Percentiles rank a stretch among this genome's conserved stretches.
Evolutionary conservation across 164 flowering plant genomes (phyloP).

Genomic region (Euptelea pleiosperma): DNA sequence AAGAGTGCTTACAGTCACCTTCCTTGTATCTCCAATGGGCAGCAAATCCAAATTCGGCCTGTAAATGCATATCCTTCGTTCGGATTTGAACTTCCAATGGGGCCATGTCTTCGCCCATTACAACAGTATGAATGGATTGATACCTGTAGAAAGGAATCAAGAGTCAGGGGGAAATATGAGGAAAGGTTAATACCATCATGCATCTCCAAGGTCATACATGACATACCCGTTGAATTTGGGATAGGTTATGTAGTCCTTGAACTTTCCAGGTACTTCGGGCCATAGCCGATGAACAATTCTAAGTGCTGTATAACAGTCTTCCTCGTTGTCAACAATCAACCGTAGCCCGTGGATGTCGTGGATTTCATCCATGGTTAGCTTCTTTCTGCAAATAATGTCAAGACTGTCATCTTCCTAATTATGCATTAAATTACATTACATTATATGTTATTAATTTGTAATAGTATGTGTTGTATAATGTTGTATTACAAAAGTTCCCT

Average conservation of each 20-base stretch:
- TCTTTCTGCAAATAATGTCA: conserved; percentile 57
- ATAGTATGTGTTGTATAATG: too few relatives aligned
- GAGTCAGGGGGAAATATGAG: background rate
- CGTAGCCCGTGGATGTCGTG: conserved; percentile 93
- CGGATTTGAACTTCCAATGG: conserved; percentile 97
- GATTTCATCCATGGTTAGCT: conserved; percentile 78
- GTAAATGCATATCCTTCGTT: conserved; percentile 86
- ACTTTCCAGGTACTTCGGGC: conserved; percentile 81
- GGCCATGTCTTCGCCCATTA: conserved; percentile 63
- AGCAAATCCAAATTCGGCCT: conserved; percentile 96
- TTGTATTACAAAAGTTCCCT: too few relatives aligned
- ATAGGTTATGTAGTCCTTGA: conserved; percentile 74
- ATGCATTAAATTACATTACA: background rate
- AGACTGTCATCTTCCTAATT: background rate
- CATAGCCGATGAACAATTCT: conserved; percentile 65
- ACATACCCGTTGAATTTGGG: conserved; percentile 92
- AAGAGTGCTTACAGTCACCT: conserved; percentile 64
- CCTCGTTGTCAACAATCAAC: conserved; percentile 74
- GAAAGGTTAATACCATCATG: background rate
- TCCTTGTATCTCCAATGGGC: conserved; percentile 99
- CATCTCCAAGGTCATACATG: background rate
- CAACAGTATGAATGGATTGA: conserved; percentile 91
- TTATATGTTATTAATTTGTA: too few relatives aligned
- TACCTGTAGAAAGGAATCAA: conserved; percentile 45
- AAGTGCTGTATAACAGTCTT: conserved; percentile 80